Evolutionary conservation across 805 yeast species (phyloP), one percentile per base, ranked within the genome.

Genomic region (Zygotorulaspora danielsina): DNA sequence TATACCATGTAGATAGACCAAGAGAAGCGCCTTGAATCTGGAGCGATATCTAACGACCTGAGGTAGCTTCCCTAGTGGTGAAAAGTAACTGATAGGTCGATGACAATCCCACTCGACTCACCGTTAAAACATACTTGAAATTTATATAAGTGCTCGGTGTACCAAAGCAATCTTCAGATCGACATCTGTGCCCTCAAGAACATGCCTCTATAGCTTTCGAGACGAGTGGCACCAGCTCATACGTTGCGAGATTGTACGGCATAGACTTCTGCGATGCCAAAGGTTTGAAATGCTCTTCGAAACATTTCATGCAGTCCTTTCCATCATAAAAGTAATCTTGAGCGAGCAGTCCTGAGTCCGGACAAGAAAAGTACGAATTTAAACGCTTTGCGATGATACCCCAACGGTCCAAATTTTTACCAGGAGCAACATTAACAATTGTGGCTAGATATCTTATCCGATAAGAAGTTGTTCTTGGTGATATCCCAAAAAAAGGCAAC

Each of bases 261-360:
- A 12, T 33, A 5, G 2, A 8, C 1, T 13, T 11, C 31, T 24
- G 8, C 9, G 3, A 5, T n/a, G 12, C 26, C 11, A 37, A 19
- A 24, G 35, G 35, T 12, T 24, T 19, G 19, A 24, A 11, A 6
- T n/a, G 8, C 18, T 24, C 16, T 25, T 37, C 19, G 18, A 21
- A 37, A 22, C 19, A 38, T 3, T 17, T 18, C 22, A 39, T 16
- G 32, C 38, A 39, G 11, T 34, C 34, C 12, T 20, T 34, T 5
- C 42, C 38, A 19, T 38, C 42, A 19, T 15, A 21, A 12, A 39
- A 39, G 12, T 5, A 8, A 2, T 20, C 34, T 3, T 19, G 10
- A 11, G 7, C 15, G 10, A 10, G 7, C 4, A n/a, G 10, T 25
- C 26, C 12, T 6, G 16, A 7, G 16, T 27, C 12, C 7, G 6